A percentile compares a stretch with the other conserved stretches of the same genome.
Evolutionary conservation across 306 rosid genomes (phyloP).

Genomic region (Vigna trinervia): DNA sequence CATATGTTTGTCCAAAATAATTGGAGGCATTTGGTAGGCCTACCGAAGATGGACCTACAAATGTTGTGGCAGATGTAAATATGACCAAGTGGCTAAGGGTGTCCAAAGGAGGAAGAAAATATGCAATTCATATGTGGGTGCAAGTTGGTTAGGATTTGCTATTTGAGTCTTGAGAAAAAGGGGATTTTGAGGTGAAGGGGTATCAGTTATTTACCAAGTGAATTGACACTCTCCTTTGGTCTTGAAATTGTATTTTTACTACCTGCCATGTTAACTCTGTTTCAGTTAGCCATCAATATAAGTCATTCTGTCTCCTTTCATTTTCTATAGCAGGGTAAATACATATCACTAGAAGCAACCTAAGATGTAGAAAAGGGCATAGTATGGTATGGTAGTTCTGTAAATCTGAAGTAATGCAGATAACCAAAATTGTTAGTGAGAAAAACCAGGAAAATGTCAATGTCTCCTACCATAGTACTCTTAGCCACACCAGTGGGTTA

Average conservation of each 20-base stretch:
- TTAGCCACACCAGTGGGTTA: not conserved
- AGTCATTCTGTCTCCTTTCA: not conserved
- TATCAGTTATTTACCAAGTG: not conserved
- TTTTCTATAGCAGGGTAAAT: not conserved
- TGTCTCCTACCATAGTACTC: too few species aligned
- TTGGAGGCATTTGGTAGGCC: not conserved
- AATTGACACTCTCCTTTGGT: not conserved
- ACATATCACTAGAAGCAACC: not conserved
- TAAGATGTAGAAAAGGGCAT: slow-evolving; percentile 29
- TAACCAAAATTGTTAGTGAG: not conserved
- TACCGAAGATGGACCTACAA: not conserved
- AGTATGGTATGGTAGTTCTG: not conserved
- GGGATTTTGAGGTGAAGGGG: not conserved
- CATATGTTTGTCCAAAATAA: not conserved
- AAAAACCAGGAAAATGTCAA: too few species aligned
- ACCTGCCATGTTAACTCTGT: not conserved
- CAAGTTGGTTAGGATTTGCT: not conserved
- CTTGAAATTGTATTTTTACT: not conserved
- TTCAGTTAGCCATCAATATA: not conserved
- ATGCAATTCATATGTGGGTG: not conserved
- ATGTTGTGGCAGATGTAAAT: not conserved
- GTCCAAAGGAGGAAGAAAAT: not conserved
- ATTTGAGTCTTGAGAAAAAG: not conserved
- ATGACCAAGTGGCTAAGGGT: not conserved
- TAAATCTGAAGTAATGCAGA: not conserved